These are phyloP conservation scores for Wickerhamiella lipophila DNA, from an alignment of 805 yeast species.

Conservation along the genomic window DNA sequence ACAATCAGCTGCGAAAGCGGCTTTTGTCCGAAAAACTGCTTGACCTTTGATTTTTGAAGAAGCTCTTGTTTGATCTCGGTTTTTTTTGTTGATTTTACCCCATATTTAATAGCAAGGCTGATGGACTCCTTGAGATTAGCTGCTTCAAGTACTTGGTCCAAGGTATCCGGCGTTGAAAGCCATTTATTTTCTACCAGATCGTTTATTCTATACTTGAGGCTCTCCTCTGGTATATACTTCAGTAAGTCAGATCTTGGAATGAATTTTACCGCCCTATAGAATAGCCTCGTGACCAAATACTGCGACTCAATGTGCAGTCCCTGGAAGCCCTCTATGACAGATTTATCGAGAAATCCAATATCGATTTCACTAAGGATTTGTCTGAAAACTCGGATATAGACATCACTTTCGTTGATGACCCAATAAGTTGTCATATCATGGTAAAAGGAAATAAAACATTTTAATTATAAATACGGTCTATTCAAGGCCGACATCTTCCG, in stretches of 20 bases:
- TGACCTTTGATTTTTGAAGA: neutral
- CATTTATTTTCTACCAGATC: slow-evolving; percentile 15
- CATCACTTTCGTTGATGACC: slow-evolving; percentile 20
- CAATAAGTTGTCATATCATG: slow-evolving; percentile 16
- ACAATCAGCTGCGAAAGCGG: neutral
- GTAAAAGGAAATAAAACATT: neutral
- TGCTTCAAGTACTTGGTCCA: slow-evolving; percentile 16
- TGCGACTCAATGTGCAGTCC: slow-evolving; percentile 14
- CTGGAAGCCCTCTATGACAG: slow-evolving; percentile 5
- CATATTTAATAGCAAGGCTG: slow-evolving; percentile 12
- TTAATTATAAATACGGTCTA: neutral
- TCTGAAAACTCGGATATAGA: slow-evolving; percentile 20
- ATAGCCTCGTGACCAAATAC: slow-evolving; percentile 20
- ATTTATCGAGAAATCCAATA: slow-evolving; percentile 11
- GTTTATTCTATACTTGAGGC: slow-evolving; percentile 10
- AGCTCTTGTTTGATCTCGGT: neutral
- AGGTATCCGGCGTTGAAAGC: slow-evolving; percentile 13
- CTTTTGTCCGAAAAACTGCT: slow-evolving; percentile 1
- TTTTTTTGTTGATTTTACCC: slow-evolving; percentile 13
- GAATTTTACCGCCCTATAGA: slow-evolving; percentile 18
- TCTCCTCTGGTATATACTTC: slow-evolving; percentile 20
- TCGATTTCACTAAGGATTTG: slow-evolving; percentile 20
- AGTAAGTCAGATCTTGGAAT: slow-evolving; percentile 18
- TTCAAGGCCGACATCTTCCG: neutral
- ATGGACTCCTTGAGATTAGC: slow-evolving; percentile 20